Evolutionary conservation across 805 yeast genomes (phyloP).

Genomic region (Candida gorgasii): DNA sequence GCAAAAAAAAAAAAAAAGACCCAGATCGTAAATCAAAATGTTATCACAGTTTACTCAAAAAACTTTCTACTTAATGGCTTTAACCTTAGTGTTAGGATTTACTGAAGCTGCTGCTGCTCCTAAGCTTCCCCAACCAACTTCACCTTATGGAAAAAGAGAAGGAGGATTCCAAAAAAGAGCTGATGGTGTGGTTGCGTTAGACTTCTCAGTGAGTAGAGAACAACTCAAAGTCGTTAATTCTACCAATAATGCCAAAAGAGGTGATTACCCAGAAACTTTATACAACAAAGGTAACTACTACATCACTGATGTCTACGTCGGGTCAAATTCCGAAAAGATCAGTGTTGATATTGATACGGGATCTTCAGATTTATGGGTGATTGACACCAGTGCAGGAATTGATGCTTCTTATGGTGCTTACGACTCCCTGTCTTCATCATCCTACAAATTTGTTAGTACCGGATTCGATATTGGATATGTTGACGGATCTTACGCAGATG

Average conservation of each 20-base stretch:
- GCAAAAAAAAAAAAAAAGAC: neutral
- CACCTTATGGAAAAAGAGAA: too few relatives aligned
- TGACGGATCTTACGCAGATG: slow-evolving; percentile 45
- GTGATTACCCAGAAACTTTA: slow-evolving; percentile 10
- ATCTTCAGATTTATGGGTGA: slow-evolving; percentile 31
- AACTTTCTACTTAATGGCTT: slow-evolving; percentile 10
- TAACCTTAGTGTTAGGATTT: slow-evolving; percentile 7
- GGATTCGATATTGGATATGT: slow-evolving; percentile 47
- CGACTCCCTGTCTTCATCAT: slow-evolving; percentile 29
- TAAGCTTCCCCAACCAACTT: too few relatives aligned
- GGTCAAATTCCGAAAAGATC: slow-evolving; percentile 23
- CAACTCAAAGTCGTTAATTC: neutral
- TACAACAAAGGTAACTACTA: slow-evolving; percentile 13
- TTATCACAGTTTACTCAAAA: slow-evolving; percentile 1
- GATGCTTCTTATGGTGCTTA: slow-evolving; percentile 36
- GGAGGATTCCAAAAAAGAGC: slow-evolving; percentile 12
- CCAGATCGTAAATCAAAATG: neutral
- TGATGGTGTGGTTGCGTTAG: slow-evolving; percentile 12
- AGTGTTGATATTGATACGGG: slow-evolving; percentile 28
- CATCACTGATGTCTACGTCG: slow-evolving; percentile 18
- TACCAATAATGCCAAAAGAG: slow-evolving; percentile 1
- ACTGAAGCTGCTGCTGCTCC: slow-evolving; percentile 9
- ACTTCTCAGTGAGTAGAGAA: slow-evolving; percentile 12
- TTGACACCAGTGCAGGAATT: slow-evolving; percentile 6
- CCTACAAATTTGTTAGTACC: slow-evolving; percentile 32